Evolutionary conservation across 1,284 basidiomycete species (phyloP).

Genomic region (Cryptococcus jaspeensis): DNA sequence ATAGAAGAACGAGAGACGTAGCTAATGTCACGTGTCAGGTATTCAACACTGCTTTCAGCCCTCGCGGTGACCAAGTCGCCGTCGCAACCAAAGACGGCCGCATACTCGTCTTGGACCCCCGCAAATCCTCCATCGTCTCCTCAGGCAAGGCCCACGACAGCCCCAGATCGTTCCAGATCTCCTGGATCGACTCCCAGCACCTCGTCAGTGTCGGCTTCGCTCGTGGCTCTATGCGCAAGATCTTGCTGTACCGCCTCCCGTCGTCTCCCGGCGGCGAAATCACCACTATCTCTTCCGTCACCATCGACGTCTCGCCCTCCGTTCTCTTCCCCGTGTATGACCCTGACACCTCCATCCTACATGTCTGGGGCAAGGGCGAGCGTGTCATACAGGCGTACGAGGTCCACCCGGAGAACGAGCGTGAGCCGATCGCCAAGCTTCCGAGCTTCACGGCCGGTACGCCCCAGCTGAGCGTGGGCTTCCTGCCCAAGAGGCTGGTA

Average conservation of each 20-base stretch:
- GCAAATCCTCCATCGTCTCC: constrained; percentile 18
- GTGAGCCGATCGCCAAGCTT: constrained; percentile 43
- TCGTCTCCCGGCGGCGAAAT: constrained; percentile 13
- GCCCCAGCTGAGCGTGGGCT: constrained; percentile 51
- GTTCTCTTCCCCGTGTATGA: constrained; percentile 54
- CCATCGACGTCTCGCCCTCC: constrained; percentile 54
- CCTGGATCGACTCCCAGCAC: constrained; percentile 49
- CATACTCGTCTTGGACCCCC: constrained; percentile 51
- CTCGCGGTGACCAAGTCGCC: constrained; percentile 47
- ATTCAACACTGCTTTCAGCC: constrained; percentile 48
- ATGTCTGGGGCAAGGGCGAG: constrained; percentile 55
- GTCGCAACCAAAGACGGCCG: constrained; percentile 52
- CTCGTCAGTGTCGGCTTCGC: constrained; percentile 53
- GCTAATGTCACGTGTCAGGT: constrained; percentile 6
- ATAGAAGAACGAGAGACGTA: no score
- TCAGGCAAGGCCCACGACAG: constrained; percentile 48
- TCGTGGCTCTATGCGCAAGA: constrained; percentile 50
- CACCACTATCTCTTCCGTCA: constrained; percentile 30
- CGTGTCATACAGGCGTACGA: constrained; percentile 52
- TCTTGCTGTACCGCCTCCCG: constrained; percentile 47
- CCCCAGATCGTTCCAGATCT: constrained; percentile 50
- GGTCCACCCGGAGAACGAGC: constrained; percentile 33
- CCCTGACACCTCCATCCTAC: constrained; percentile 52
- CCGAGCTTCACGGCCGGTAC: constrained; percentile 44
- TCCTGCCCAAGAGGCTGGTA: constrained; percentile 49